Conservation (phyloP, 208 protist genomes). For the Borovskyia barvae region DNA sequence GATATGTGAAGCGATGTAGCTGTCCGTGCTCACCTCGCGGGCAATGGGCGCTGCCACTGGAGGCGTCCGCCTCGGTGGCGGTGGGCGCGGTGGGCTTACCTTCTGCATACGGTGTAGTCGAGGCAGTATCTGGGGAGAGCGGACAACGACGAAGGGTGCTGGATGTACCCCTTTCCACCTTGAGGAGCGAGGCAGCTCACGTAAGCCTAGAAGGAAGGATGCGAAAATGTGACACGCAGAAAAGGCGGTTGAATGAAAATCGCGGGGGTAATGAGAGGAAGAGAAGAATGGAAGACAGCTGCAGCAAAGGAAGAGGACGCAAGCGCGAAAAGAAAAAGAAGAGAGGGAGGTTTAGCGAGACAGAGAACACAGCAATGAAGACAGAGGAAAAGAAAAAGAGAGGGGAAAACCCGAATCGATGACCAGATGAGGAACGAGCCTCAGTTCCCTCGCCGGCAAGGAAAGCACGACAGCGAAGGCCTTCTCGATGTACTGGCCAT, state of each 20-base stretch:
- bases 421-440: slow-evolving; percentile 2
- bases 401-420: slow-evolving; percentile 1
- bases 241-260: slow-evolving; percentile 11
- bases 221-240: no score
- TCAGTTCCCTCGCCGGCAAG: no score
- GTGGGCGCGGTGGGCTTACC: neutral
- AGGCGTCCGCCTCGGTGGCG: slow-evolving; percentile 16
- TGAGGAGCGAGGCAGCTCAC: no score
- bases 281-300: neutral
- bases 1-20: neutral
- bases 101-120: neutral
- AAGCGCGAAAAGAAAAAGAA: slow-evolving; percentile 13
- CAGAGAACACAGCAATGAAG: neutral
- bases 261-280: neutral
- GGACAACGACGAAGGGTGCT: neutral
- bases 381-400: slow-evolving; percentile 17
- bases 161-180: no score
- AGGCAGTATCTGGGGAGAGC: neutral
- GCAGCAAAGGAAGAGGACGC: slow-evolving; percentile 16
- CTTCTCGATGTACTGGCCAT: no score
- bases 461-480: no score
- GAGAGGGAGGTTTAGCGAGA: slow-evolving; percentile 12
- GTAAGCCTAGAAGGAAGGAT: no score
- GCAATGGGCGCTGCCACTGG: neutral
- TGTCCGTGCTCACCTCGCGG: neutral